Conservation (phyloP, 1,139 yeast species). For the Debaryomycetaceae sp. region DNA sequence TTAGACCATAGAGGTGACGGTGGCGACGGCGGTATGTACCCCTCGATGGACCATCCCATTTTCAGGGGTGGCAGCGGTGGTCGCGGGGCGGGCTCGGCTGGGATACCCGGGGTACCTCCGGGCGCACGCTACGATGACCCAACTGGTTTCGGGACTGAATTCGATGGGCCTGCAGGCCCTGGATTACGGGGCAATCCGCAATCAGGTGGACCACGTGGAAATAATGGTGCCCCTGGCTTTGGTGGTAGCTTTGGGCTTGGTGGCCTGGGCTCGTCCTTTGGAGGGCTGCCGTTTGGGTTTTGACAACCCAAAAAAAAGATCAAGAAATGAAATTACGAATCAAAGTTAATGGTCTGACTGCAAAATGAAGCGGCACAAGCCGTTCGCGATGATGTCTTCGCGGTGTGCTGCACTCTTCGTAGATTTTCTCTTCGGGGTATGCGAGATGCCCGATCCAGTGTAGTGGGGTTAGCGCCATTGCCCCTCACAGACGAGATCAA, state of each 20-base stretch:
- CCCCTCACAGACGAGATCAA: too few species aligned
- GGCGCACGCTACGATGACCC: conserved; percentile 60
- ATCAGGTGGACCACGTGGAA: conserved; percentile 6
- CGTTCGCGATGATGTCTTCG: too few species aligned
- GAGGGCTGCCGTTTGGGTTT: conserved; percentile 6
- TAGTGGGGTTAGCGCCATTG: too few species aligned
- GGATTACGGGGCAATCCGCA: conserved; percentile 4
- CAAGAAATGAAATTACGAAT: too few species aligned
- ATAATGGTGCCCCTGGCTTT: conserved; percentile 3
- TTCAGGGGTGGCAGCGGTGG: conserved; percentile 25
- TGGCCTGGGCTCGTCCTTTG: too few species aligned
- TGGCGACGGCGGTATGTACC: conserved; percentile 51
- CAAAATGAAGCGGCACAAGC: too few species aligned
- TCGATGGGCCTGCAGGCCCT: conserved; percentile 6
- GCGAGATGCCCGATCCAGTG: too few species aligned
- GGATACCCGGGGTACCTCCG: conserved; percentile 36
- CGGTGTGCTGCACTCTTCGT: too few species aligned
- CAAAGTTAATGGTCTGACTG: too few species aligned
- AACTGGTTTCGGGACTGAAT: conserved; percentile 16
- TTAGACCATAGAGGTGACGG: conserved; percentile 28
- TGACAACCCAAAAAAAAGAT: conserved; percentile 1
- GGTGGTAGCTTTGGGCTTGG: conserved; percentile 7
- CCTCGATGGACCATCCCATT: conserved; percentile 47
- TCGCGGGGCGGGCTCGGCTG: conserved; percentile 17
- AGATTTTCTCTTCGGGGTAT: too few species aligned